These are phyloP conservation scores for Penicillium crystallinum DNA, from an alignment of 495 filamentous ascomycete genomes.

Conservation along the genomic window DNA sequence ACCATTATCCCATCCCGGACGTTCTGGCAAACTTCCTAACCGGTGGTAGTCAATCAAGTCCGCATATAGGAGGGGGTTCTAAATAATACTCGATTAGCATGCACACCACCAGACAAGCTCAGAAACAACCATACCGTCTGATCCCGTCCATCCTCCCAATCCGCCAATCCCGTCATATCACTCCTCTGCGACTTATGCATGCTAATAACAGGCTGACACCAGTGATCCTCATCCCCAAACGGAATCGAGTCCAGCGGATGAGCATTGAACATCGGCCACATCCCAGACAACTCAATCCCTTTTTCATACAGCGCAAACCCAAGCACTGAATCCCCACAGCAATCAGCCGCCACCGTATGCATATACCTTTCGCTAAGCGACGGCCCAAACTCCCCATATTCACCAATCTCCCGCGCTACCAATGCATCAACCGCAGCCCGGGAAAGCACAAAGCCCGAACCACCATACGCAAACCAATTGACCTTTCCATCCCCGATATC, in stretches of 20 bases:
- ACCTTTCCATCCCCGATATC: constrained; percentile 29
- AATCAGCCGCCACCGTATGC: constrained; percentile 34
- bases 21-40: constrained; percentile 13
- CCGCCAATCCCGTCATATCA: constrained; percentile 22
- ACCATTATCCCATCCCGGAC: constrained; percentile 33
- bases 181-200: constrained; percentile 42
- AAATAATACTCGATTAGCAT: neutral
- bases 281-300: constrained; percentile 40
- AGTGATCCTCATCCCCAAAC: constrained; percentile 29
- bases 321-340: constrained; percentile 51
- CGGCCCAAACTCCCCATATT: constrained; percentile 15
- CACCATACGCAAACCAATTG: constrained; percentile 49
- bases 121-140: constrained; percentile 13
- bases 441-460: constrained; percentile 49
- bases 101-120: neutral
- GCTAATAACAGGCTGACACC: constrained; percentile 51
- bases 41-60: constrained; percentile 27
- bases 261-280: constrained; percentile 52
- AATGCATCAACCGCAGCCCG: constrained; percentile 39
- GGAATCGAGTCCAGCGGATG: constrained; percentile 35
- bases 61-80: constrained; percentile 25
- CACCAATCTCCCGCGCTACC: constrained; percentile 16
- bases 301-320: constrained; percentile 43
- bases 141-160: constrained; percentile 24
- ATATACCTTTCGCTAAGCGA: constrained; percentile 32